Percentiles rank a stretch among this genome's conserved stretches.
phyloP scores from a whole-genome alignment of 2,329 filamentous ascomycete genomes.

The Epichloe uncinata region DNA sequence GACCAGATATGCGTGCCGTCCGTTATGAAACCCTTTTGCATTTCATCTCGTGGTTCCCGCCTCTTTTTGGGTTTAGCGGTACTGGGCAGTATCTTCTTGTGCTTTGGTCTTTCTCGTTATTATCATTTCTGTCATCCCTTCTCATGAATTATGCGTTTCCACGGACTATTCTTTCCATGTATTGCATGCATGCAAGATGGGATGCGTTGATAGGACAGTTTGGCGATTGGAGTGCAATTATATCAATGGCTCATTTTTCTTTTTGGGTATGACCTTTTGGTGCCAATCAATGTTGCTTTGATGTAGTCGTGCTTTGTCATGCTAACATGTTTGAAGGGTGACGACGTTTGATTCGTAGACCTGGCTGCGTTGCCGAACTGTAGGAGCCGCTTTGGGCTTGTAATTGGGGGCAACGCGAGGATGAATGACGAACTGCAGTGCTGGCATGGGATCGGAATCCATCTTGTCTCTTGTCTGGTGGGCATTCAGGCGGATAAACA shows the following conservation, averaged over 20 bases:
- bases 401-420: too few species aligned
- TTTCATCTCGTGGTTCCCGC: too few species aligned
- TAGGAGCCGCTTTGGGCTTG: too few species aligned
- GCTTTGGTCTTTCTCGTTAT: conserved; percentile 5
- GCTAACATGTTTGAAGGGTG: too few species aligned
- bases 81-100: not conserved
- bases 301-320: not conserved
- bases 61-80: not conserved
- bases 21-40: not conserved
- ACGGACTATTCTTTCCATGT: not conserved
- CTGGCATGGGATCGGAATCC: too few species aligned
- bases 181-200: conserved; percentile 9
- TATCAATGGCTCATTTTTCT: conserved; percentile 15
- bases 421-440: too few species aligned
- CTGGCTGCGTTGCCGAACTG: too few species aligned
- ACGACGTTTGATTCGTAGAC: too few species aligned
- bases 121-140: not conserved
- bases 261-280: not conserved
- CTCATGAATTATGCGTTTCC: not conserved
- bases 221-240: conserved; percentile 39
- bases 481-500: not conserved
- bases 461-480: too few species aligned
- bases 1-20: not conserved
- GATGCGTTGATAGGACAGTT: conserved; percentile 34
- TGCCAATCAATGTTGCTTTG: not conserved